Percentiles rank a stretch among this genome's conserved stretches.
These are phyloP conservation scores for Lignosus rhinocerotis DNA, from an alignment of 1,284 basidiomycete species.

Conservation along the genomic window DNA sequence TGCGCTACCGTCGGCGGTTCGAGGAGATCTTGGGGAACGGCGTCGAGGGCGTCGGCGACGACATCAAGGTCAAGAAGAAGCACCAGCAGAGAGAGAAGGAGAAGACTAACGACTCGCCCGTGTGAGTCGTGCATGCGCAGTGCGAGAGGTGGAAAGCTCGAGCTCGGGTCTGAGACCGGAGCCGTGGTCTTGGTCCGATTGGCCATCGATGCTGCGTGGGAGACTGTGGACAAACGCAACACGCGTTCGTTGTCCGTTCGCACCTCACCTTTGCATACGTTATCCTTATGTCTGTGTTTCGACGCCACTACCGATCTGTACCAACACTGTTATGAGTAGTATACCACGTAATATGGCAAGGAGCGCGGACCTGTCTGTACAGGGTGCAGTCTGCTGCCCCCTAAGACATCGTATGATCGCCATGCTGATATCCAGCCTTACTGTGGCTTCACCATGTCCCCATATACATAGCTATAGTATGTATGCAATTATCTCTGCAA, in stretches of 20 bases:
- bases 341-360: slow-evolving; percentile 3
- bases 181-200: no score
- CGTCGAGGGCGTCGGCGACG: slow-evolving; percentile 21
- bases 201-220: no score
- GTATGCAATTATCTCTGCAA: no score
- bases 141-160: not conserved
- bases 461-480: no score
- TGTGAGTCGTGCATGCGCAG: not conserved
- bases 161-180: no score
- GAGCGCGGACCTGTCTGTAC: not conserved
- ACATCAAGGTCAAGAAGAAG: slow-evolving; percentile 6
- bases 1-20: slow-evolving; percentile 32
- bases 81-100: slow-evolving; percentile 7
- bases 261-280: not conserved
- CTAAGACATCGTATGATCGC: no score
- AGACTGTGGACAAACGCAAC: no score
- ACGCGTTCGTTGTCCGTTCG: no score
- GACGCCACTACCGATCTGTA: not conserved
- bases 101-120: slow-evolving; percentile 5
- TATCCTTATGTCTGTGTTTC: not conserved
- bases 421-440: no score
- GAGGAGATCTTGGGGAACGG: slow-evolving; percentile 36
- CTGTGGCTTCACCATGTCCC: no score
- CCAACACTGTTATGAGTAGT: not conserved
- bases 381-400: no score